These are phyloP conservation scores for Chenopodium quinoa DNA, from an alignment of 148 eudicot species.

Conservation along the genomic window DNA sequence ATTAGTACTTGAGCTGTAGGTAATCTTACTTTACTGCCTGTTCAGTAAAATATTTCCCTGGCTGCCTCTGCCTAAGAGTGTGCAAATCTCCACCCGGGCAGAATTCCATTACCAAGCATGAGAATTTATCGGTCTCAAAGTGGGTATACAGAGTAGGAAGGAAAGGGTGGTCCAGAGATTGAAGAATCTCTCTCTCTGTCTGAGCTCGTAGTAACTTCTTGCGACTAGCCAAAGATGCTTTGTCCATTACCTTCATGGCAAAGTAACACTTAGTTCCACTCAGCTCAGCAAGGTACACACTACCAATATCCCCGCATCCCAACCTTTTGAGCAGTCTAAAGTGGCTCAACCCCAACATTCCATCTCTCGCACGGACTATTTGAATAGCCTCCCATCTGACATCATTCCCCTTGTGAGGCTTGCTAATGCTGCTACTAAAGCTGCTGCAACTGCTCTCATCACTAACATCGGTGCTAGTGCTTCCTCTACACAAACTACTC, in stretches of 20 bases:
- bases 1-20: background rate
- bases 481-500: conserved; percentile 60
- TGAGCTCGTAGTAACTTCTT: conserved; percentile 73
- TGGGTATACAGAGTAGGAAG: conserved; percentile 64
- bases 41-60: conserved; percentile 62
- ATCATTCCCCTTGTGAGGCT: conserved; percentile 71
- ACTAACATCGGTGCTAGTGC: conserved; percentile 64
- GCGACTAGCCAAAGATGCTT: conserved; percentile 57
- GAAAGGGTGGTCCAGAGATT: conserved; percentile 63
- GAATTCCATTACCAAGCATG: conserved; percentile 78
- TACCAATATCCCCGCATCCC: conserved; percentile 80
- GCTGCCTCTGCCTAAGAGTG: conserved; percentile 72
- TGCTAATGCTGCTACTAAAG: conserved; percentile 59
- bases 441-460: conserved; percentile 76
- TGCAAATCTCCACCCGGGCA: conserved; percentile 77
- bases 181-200: conserved; percentile 65
- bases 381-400: conserved; percentile 71
- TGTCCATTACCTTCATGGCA: conserved; percentile 82
- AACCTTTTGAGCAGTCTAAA: conserved; percentile 61
- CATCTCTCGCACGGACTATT: conserved; percentile 51
- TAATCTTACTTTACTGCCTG: conserved; percentile 61
- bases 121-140: conserved; percentile 73
- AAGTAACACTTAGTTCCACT: conserved; percentile 60
- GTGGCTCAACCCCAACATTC: conserved; percentile 57
- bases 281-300: conserved; percentile 67